These are phyloP conservation scores for Cystofilobasidium bisporidii DNA, from an alignment of 768 basidiomycete genomes.

Conservation along the genomic window DNA sequence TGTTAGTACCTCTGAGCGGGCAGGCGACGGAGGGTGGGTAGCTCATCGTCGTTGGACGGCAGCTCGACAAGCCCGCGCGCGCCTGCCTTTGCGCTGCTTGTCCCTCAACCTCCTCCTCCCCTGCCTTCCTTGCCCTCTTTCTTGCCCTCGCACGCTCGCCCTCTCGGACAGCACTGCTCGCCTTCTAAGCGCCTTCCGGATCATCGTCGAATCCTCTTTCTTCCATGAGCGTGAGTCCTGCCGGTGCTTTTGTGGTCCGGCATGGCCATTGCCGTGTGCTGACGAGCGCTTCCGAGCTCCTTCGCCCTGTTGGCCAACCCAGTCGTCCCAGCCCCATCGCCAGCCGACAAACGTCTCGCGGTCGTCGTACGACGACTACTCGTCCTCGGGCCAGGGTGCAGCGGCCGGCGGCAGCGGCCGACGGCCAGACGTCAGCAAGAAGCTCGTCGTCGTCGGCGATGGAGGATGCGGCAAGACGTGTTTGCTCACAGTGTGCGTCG, in stretches of 20 bases:
- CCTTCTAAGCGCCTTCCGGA: no score
- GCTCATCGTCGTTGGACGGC: no score
- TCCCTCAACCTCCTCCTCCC: no score
- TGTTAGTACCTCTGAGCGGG: no score
- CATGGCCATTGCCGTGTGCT: no score
- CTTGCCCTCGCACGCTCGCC: no score
- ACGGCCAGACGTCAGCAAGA: slow-evolving; percentile 20
- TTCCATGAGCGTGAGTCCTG: not conserved
- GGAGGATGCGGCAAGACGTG: slow-evolving; percentile 29
- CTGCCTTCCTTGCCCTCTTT: no score
- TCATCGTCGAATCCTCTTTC: not conserved
- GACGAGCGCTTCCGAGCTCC: not conserved
- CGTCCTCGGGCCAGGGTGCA: slow-evolving; percentile 1
- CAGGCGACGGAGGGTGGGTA: no score
- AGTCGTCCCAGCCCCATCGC: not conserved
- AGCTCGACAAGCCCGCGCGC: no score
- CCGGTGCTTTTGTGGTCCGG: not conserved
- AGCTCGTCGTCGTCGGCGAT: slow-evolving; percentile 28
- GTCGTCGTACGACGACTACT: slow-evolving; percentile 22
- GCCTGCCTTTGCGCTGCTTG: no score
- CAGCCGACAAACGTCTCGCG: slow-evolving; percentile 19
- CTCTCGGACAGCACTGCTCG: no score
- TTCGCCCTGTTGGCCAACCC: not conserved
- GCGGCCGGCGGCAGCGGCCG: not conserved
- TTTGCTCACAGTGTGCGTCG: slow-evolving; percentile 26